A percentile compares a stretch with the other conserved stretches of the same genome.
Conservation (phyloP, 2,329 filamentous ascomycete genomes). For the Pseudohalonectria lignicola region DNA sequence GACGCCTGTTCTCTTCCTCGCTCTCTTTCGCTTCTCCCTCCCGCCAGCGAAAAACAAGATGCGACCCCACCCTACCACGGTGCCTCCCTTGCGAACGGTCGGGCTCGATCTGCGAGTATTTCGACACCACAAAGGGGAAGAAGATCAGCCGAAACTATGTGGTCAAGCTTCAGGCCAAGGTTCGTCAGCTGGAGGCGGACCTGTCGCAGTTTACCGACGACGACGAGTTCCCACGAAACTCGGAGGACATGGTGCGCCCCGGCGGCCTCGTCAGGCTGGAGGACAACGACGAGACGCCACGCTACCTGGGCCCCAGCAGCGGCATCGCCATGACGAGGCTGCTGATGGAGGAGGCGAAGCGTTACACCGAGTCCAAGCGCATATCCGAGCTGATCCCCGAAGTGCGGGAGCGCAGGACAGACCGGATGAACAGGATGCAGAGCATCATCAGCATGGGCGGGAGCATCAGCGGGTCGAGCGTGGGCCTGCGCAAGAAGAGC, state of each 20-base stretch:
- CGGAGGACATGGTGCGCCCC: conserved; percentile 77
- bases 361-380: conserved; percentile 79
- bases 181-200: conserved; percentile 71
- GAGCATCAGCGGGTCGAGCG: conserved; percentile 38
- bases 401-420: conserved; percentile 44
- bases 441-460: conserved; percentile 41
- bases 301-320: conserved; percentile 87
- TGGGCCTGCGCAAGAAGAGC: conserved; percentile 62
- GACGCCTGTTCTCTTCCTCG: background rate
- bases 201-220: conserved; percentile 70
- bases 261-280: conserved; percentile 77
- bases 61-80: conserved; percentile 82
- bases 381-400: conserved; percentile 89
- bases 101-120: conserved; percentile 89
- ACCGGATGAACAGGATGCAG: conserved; percentile 51
- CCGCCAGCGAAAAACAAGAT: conserved; percentile 80
- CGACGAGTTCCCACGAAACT: conserved; percentile 58
- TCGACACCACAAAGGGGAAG: conserved; percentile 74
- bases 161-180: conserved; percentile 78
- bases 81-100: conserved; percentile 90
- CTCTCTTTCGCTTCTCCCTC: background rate
- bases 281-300: conserved; percentile 73
- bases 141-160: conserved; percentile 90
- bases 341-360: conserved; percentile 93
- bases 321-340: conserved; percentile 91